phyloP scores from a whole-genome alignment of 2,329 filamentous ascomycete genomes.

The Colletotrichum truncatum region DNA sequence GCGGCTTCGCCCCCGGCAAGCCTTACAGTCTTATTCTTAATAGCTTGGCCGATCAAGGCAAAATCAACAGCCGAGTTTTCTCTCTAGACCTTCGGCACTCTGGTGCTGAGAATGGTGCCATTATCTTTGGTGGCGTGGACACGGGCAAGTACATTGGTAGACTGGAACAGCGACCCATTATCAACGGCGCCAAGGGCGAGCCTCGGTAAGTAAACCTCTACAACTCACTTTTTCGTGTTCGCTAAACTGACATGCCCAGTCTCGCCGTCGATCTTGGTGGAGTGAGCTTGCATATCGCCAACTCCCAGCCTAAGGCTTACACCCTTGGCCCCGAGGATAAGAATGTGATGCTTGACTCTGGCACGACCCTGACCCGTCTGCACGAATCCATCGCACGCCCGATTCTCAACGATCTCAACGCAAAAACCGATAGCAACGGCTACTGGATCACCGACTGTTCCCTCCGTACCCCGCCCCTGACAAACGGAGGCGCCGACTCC shows the following conservation, averaged over 20 bases:
- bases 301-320: slow-evolving; percentile 33
- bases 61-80: slow-evolving; percentile 60
- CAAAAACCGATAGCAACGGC: slow-evolving; percentile 48
- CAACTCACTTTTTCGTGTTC: no score
- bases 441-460: slow-evolving; percentile 56
- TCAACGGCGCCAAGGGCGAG: slow-evolving; percentile 46
- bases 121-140: slow-evolving; percentile 64
- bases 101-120: slow-evolving; percentile 52
- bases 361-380: slow-evolving; percentile 59
- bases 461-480: slow-evolving; percentile 36
- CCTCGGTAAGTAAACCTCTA: slow-evolving; percentile 38
- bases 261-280: slow-evolving; percentile 44
- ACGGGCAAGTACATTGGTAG: slow-evolving; percentile 59
- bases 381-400: slow-evolving; percentile 51
- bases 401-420: slow-evolving; percentile 54
- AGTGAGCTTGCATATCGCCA: slow-evolving; percentile 42
- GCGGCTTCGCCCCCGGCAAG: slow-evolving; percentile 45
- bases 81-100: slow-evolving; percentile 58
- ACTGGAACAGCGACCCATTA: slow-evolving; percentile 53
- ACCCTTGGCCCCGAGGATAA: slow-evolving; percentile 41
- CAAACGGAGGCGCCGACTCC: slow-evolving; percentile 40
- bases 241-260: slow-evolving; percentile 23
- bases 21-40: slow-evolving; percentile 65
- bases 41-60: slow-evolving; percentile 54
- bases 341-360: slow-evolving; percentile 61